These are phyloP conservation scores for Colletotrichum eremochloae DNA, from an alignment of 2,329 filamentous ascomycete genomes.

Conservation along the genomic window DNA sequence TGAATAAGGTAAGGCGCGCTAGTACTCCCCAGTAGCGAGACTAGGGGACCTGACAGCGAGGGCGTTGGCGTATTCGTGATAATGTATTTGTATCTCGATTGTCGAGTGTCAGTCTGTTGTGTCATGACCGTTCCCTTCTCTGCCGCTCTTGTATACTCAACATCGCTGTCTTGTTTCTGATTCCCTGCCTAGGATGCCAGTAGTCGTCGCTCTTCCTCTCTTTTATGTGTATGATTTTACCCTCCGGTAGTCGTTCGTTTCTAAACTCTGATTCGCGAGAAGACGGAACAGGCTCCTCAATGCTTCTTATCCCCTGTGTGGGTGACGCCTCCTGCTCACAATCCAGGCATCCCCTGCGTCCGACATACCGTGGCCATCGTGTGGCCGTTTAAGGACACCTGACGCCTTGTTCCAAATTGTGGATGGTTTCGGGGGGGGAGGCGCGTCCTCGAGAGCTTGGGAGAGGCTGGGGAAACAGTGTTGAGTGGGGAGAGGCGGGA, in stretches of 20 bases:
- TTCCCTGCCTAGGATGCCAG: neutral
- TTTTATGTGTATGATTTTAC: neutral
- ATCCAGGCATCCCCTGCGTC: constrained; percentile 10
- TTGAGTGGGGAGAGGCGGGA: neutral
- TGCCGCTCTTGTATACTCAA: neutral
- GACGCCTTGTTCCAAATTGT: constrained; percentile 22
- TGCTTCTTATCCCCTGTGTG: neutral
- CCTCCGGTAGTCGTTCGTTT: neutral
- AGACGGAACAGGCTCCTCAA: neutral
- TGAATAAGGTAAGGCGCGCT: constrained; percentile 21
- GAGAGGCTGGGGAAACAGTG: constrained; percentile 4
- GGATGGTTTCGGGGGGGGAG: constrained; percentile 9
- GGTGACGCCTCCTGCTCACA: constrained; percentile 6
- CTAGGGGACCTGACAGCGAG: constrained; percentile 31
- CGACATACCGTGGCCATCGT: constrained; percentile 10
- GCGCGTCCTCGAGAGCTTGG: constrained; percentile 1
- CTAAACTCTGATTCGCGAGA: neutral
- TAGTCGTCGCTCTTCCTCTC: neutral
- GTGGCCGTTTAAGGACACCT: constrained; percentile 30
- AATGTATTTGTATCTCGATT: constrained; percentile 4
- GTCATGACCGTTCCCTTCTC: too few relatives aligned
- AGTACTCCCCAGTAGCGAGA: constrained; percentile 13
- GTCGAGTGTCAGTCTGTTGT: neutral
- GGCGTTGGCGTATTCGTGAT: constrained; percentile 27
- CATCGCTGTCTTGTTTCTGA: neutral